Evolutionary conservation across 148 eudicot genomes (phyloP).

Genomic region (Nepenthes gracilis): DNA sequence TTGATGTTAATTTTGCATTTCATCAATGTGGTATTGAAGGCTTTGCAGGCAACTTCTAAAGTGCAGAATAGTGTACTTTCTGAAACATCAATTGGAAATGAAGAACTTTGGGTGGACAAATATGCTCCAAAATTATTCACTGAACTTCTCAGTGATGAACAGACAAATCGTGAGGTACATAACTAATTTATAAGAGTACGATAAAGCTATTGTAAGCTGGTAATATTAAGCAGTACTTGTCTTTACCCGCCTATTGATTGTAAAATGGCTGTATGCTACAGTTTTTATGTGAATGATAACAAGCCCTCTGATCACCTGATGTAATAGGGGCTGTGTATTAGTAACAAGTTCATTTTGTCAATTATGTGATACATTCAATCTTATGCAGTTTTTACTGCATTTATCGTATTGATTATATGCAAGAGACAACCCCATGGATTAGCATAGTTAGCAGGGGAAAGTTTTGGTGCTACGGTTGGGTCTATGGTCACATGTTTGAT

Average conservation of each 20-base stretch:
- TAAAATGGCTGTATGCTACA: not conserved
- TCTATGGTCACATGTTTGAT: no score
- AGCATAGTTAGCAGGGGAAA: no score
- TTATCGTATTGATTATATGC: no score
- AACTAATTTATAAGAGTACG: not conserved
- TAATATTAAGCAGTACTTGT: not conserved
- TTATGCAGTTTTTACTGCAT: no score
- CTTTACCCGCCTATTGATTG: not conserved
- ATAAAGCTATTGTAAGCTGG: not conserved
- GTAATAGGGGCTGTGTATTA: no score
- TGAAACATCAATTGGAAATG: slow-evolving; percentile 39
- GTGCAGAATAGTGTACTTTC: slow-evolving; percentile 19
- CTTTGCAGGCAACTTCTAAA: slow-evolving; percentile 62
- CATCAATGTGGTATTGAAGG: slow-evolving; percentile 23
- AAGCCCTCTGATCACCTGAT: no score
- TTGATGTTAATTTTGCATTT: not conserved
- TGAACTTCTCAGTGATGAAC: slow-evolving; percentile 96
- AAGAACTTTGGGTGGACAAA: slow-evolving; percentile 91
- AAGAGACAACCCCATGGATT: no score
- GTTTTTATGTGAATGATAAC: not conserved
- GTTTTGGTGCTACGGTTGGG: no score
- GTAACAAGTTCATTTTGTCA: no score
- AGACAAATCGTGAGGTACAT: slow-evolving; percentile 88
- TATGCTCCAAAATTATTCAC: slow-evolving; percentile 90
- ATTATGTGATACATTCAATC: no score